A percentile compares a stretch with the other conserved stretches of the same genome.
Conservation (phyloP, 2,329 filamentous ascomycete species). For the Mycosphaerelloides madeirae region DNA sequence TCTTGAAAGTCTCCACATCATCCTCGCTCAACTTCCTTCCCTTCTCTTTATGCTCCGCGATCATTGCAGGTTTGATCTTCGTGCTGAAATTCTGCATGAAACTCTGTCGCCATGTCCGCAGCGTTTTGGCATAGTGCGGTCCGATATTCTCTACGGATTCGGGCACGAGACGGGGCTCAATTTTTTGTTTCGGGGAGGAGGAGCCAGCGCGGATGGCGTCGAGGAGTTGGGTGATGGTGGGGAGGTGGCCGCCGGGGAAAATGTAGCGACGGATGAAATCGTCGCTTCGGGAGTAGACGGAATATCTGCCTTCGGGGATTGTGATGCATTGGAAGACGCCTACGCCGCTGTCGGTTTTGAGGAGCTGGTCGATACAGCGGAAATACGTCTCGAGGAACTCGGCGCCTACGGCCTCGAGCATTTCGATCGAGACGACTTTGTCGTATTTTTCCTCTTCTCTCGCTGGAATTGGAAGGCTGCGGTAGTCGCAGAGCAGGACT, state of each 20-base stretch:
- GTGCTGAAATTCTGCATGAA: conserved; percentile 60
- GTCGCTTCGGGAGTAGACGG: conserved; percentile 60
- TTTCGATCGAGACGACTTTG: conserved; percentile 71
- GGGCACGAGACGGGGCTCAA: conserved; percentile 50
- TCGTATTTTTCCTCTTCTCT: conserved; percentile 49
- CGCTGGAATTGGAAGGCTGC: conserved; percentile 51
- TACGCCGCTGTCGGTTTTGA: conserved; percentile 63
- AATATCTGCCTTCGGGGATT: conserved; percentile 64
- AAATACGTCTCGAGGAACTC: conserved; percentile 67
- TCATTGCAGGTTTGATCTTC: conserved; percentile 57
- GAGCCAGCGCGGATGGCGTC: conserved; percentile 59
- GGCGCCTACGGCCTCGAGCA: conserved; percentile 69
- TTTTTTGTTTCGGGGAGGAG: conserved; percentile 40
- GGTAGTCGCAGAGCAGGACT: conserved; percentile 66
- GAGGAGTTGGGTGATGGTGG: conserved; percentile 63
- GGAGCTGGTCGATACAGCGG: conserved; percentile 55
- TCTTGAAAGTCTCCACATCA: conserved; percentile 62
- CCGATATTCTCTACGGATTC: conserved; percentile 68
- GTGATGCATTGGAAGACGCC: conserved; percentile 74
- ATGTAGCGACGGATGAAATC: conserved; percentile 76
- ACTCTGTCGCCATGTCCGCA: conserved; percentile 63
- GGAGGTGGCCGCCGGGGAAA: conserved; percentile 70
- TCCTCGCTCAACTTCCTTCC: conserved; percentile 50
- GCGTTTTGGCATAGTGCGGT: conserved; percentile 65
- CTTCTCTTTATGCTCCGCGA: conserved; percentile 46